Evolutionary conservation across 257 asterid genomes (phyloP).

Genomic region (Solanum appendiculatum): DNA sequence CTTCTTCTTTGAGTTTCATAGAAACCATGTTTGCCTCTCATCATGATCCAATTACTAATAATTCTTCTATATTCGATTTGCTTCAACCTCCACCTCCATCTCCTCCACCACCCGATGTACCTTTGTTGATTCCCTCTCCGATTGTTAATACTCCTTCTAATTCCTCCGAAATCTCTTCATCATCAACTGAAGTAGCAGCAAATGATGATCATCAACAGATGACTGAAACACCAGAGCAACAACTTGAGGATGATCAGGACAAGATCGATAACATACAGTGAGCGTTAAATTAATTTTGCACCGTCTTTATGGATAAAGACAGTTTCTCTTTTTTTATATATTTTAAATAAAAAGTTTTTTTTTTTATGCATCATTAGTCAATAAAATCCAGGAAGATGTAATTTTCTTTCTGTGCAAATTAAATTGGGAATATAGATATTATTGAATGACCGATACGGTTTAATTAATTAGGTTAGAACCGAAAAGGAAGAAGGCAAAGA

Average conservation of each 20-base stretch:
- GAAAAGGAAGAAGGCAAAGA: conserved; percentile 63
- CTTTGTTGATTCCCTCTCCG: not conserved
- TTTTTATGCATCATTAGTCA: not conserved
- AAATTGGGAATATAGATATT: not conserved
- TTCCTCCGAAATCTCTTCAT: conserved; percentile 42
- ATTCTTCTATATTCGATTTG: conserved; percentile 9
- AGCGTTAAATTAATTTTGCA: not conserved
- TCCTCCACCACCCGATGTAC: not conserved
- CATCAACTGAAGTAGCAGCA: conserved; percentile 49
- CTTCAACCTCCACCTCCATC: not conserved
- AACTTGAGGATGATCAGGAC: conserved; percentile 23
- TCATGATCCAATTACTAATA: not conserved
- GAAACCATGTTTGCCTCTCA: not conserved
- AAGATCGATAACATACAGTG: conserved; percentile 40
- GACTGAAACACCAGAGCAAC: conserved; percentile 7
- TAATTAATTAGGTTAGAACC: conserved; percentile 40
- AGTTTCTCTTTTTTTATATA: not conserved
- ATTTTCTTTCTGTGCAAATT: not conserved
- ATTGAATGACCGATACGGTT: not conserved
- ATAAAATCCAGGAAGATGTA: not conserved
- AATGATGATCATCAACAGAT: conserved; percentile 21
- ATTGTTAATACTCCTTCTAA: conserved; percentile 29
- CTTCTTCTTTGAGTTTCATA: conserved; percentile 6
- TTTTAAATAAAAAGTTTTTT: not conserved
- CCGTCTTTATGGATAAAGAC: not conserved